Evolutionary conservation across 345 rosid genomes (phyloP).

Genomic region (Murraya koenigii): DNA sequence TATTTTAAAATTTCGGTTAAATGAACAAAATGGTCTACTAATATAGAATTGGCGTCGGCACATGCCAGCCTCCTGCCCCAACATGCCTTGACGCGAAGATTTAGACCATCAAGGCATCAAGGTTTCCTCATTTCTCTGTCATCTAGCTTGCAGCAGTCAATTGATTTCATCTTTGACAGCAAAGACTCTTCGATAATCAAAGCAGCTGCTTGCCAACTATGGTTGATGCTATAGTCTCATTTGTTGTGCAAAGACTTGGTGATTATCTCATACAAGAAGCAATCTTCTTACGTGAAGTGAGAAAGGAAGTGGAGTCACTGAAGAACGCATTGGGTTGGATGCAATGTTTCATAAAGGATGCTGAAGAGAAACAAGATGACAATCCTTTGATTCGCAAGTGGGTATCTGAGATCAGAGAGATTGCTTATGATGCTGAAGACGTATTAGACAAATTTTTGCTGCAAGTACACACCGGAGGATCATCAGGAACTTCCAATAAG

Average conservation of each 20-base stretch:
- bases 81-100: no score
- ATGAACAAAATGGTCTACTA: no score
- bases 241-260: background rate
- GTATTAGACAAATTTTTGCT: background rate
- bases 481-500: background rate
- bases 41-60: no score
- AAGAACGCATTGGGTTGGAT: background rate
- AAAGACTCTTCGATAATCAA: no score
- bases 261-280: conserved; percentile 10
- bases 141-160: no score
- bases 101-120: no score
- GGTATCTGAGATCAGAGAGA: background rate
- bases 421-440: conserved; percentile 2
- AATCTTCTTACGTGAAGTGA: background rate
- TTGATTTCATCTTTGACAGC: no score
- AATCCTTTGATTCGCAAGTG: background rate
- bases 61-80: no score
- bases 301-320: background rate
- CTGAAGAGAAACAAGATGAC: background rate
- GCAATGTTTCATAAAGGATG: background rate
- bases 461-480: background rate
- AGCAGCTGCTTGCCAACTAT: background rate
- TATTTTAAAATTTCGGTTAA: no score
- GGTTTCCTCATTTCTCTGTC: no score
- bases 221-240: background rate